phyloP scores from a whole-genome alignment of 306 rosid species.

The Prunus kanzakura region DNA sequence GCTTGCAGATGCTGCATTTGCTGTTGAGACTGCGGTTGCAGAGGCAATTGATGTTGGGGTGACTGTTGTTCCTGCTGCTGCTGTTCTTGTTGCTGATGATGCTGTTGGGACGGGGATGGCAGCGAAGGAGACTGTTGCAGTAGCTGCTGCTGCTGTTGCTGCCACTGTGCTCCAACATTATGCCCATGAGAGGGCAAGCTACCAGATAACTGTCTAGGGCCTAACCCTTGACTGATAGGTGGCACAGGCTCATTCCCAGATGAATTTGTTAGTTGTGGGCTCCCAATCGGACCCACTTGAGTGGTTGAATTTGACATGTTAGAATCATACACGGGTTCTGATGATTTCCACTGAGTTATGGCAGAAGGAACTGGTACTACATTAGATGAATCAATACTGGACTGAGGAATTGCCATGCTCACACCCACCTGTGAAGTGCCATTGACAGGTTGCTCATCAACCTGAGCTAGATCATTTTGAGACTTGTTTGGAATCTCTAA shows the following conservation, averaged over 20 bases:
- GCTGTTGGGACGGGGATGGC: conserved; percentile 44
- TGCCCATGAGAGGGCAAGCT: conserved; percentile 64
- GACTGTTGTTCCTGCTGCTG: conserved; percentile 49
- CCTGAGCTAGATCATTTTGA: conserved; percentile 56
- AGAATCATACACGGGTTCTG: conserved; percentile 60
- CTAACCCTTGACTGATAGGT: conserved; percentile 56
- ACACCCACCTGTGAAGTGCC: conserved; percentile 46
- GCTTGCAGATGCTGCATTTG: conserved; percentile 57
- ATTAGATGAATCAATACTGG: conserved; percentile 47
- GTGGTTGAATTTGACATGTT: conserved; percentile 42
- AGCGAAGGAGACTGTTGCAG: conserved; percentile 51
- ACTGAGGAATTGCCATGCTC: conserved; percentile 47
- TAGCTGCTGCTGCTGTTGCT: conserved; percentile 53
- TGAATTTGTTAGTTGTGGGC: conserved; percentile 51
- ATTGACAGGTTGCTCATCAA: conserved; percentile 59
- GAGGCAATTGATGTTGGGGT: conserved; percentile 41
- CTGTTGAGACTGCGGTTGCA: conserved; percentile 64
- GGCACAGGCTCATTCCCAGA: conserved; percentile 50
- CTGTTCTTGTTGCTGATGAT: conserved; percentile 42
- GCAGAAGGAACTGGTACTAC: conserved; percentile 44
- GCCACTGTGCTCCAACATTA: conserved; percentile 70
- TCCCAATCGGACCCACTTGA: conserved; percentile 52
- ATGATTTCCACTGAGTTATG: conserved; percentile 55
- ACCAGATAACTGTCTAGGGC: conserved; percentile 58
- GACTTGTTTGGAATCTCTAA: conserved; percentile 53